Base-by-base conservation (phyloP, 805 yeast species). In the Myxozyma neotropica region DNA sequence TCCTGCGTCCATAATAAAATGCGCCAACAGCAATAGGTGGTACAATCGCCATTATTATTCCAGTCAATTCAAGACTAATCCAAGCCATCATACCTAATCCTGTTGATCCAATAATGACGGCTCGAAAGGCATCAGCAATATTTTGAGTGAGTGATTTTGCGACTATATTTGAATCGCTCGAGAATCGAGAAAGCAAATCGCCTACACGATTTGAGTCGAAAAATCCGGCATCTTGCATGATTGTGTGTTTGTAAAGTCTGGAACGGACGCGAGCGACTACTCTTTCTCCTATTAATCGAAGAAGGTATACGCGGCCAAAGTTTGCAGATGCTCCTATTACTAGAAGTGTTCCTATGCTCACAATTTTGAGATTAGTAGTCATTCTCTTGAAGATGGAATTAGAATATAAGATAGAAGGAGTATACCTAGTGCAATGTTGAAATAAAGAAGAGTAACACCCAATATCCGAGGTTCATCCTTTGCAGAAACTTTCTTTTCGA, bases 11-110 rank as follows among this genome's bases (percentile, higher is more conserved):
- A 72, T 92, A 93, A 36, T 88, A 80, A 68, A 86, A 75, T 0
- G 96, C 90, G 79, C 90, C 87, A 4, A 85, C 75, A 42, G 89
- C 84, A 49, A 92, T 78, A 1, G 96, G 95, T 1, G 97, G 97
- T 57, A 89, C 85, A 56, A 91, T 76, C 36, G 89, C 69, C 61
- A 88, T 77, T 87, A 93, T 89, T 57, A 88, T 86, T 12, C 67
- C 83, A 0, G 97, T 90, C 61, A 93, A 77, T 68, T 91, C 85
- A 78, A 88, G 81, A 36, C 94, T 86, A 6, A 92, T 93, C 68
- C 83, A 83, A 63, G 88, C 78, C 98, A 93, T 93, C 97, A 92
- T 90, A 1, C 88, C 82, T 47, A 92, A 77, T 4, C 97, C 98
- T 40, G 89, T 95, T 48, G 82, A 76, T 1, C 96, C 96, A 67